Evolutionary conservation across 2,329 filamentous ascomycete species (phyloP), one percentile per base, ranked within the genome.

Genomic region (Cladophialophora psammophila): DNA sequence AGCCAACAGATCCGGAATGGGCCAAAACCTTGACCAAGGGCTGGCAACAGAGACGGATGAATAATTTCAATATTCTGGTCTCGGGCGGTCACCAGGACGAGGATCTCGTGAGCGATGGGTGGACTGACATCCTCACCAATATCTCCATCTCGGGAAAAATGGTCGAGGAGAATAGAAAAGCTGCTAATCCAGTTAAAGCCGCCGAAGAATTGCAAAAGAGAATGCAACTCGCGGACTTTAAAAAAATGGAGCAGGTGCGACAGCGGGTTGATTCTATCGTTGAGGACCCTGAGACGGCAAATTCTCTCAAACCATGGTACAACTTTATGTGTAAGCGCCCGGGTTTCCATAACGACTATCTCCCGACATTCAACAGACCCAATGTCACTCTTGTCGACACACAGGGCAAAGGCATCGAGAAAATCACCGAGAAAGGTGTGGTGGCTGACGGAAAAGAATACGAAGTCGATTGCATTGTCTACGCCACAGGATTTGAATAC

Each of bases 311-410:
- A 72, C 79, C 86, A 0, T 88, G 85, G 84, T 90, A 89, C 72
- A 82, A 84, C 0, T 76, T 77, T 0, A 88, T 84, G 82, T 90
- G 88, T 79, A 90, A 90, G 75, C 83, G 88, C 0, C 87, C 88
- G 0, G 83, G 80, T 45, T 90, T 0, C 72, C 86, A 86, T 75
- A 86, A 90, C 72, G 80, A 83, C 4, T 89, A 88, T 71, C 81
- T 90, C 0, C 73, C 80, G 3, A 71, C 83, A 0, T 90, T 90
- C 81, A 91, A 91, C 76, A 74, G 73, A 34, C 76, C 80, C 0
- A 84, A 88, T 70, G 88, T 91, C 3, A 80, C 81, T 5, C 82
- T 91, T 0, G 79, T 90, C 15, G 86, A 90, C 73, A 90, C 87
- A 0, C 76, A 85, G 35, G 86, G 84, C 3, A 80, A 81, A 67